Base-by-base conservation (phyloP, 148 eudicot species). In the Pharnaceum exiguum region DNA sequence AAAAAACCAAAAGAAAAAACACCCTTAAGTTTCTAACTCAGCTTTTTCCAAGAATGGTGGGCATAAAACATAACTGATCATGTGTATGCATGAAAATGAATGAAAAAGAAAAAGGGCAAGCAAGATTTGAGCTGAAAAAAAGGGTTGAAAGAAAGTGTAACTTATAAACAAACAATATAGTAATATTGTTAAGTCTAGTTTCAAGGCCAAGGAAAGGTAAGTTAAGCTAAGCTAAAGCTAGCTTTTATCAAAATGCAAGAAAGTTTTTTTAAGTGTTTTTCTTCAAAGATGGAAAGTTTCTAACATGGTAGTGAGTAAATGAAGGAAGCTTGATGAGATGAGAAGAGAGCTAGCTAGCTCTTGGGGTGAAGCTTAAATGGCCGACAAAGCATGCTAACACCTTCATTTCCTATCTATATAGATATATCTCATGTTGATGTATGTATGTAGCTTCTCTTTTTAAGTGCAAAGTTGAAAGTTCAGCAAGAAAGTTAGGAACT, bases 371-470 rank as follows among this genome's bases (percentile, higher is more conserved):
- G 64, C 48, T 63, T 23, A 50, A 63, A 70, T 70, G 69, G 74
- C 69, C 69, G 74, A 70, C 74, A 63, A 70, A 43, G 68, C 73
- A 62, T 69, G 73, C 50, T 55, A 30, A 38, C 21, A 60, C 36
- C 51, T 32, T 30, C 40, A 13, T 43, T n/a, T n/a, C 7, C 30
- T 33, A 22, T 39, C 28, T 28, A 24, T 21, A 31, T 31, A 10
- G 6, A 6, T 28, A 7, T 40, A 22, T 23, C 55, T 39, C 43
- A 59, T 30, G 54, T 55, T 47, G 16, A 37, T 57, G 24, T 40
- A 28, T 47, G 39, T 49, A 50, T 36, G 63, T 12, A 58, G 51
- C 57, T 58, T 50, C 51, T 40, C 50, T 53, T 46, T 42, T 67
- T 50, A 19, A 59, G 65, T 51, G 59, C 65, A 17, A 10, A 25